Base-by-base conservation (phyloP, 768 basidiomycete species). In the Agrocybe praecox region DNA sequence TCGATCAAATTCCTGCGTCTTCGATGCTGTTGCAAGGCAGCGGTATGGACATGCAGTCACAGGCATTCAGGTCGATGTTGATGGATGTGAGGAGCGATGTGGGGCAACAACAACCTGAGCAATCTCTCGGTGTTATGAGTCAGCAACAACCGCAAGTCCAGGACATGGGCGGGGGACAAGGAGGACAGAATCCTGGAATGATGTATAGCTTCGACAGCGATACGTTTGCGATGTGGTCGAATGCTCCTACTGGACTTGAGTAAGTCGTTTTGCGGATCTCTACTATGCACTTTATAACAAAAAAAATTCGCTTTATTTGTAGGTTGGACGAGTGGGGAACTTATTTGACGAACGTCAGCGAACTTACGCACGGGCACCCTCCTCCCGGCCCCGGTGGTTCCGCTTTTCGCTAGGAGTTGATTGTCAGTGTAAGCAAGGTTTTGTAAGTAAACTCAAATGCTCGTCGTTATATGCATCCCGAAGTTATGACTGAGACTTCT, bases 221-320 rank as follows among this genome's bases (percentile, higher is more conserved):
- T 60, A 79, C 82, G 40, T 78, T 86, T 47, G 77, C 80, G 23
- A 86, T 89, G 85, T 90, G 88, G 87, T 85, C 84, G 1, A 79
- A 74, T 57, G 84, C 86, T n/a, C 86, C 87, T 1, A 76, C 79
- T 11, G 80, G 83, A 17, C 87, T 87, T 61, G 85, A 86, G 87
- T 89, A 66, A 68, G 87, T 74, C 7, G 43, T 43, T 47, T 42
- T 50, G 11, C 19, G 45, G 34, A 24, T 34, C 21, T 17, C 22
- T 19, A 54, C 21, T 18, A 23, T n/a, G 23, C 6, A n/a, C 58
- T 50, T 42, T 47, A 57, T 42, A 54, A 55, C n/a, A 22, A 46
- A 33, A 18, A 46, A 18, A 44, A 48, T 46, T 44, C 24, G 9
- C 2, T 40, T 52, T 52, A 14, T 55, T 23, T 59, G 47, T 59